Conservation (phyloP, 2,329 filamentous ascomycete species). For the Cercospora janseana region DNA sequence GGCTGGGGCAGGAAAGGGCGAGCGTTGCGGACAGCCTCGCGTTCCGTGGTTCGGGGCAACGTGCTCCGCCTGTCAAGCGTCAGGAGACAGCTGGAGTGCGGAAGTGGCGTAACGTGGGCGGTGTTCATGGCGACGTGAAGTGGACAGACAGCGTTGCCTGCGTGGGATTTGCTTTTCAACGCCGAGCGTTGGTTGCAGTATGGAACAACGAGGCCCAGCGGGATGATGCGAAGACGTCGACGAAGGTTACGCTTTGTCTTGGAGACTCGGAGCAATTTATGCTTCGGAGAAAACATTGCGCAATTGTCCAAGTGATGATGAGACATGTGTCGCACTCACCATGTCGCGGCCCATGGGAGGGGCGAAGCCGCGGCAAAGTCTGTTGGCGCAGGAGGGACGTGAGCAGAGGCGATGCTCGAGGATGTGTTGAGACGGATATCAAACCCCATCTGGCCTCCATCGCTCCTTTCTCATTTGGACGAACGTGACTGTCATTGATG, state of each 20-base stretch:
- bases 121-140: not conserved
- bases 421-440: conserved; percentile 7
- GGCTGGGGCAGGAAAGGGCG: conserved; percentile 2
- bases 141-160: too few species aligned
- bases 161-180: too few species aligned
- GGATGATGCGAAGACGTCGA: not conserved
- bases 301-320: not conserved
- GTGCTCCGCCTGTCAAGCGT: not conserved
- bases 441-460: conserved; percentile 2
- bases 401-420: not conserved
- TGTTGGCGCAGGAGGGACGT: not conserved
- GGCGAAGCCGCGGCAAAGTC: not conserved
- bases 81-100: conserved; percentile 1
- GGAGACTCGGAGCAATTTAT: not conserved
- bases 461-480: too few species aligned
- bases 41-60: not conserved
- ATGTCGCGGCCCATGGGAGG: not conserved
- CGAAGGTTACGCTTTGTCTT: conserved; percentile 3
- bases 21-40: conserved; percentile 3
- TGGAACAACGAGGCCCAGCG: not conserved
- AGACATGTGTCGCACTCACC: conserved; percentile 4
- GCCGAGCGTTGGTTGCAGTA: conserved; percentile 4
- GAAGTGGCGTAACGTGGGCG: not conserved
- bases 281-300: conserved; percentile 10
- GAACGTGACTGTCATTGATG: too few species aligned